These are phyloP conservation scores for Agaricus blazei DNA, from an alignment of 768 basidiomycete species.

Conservation along the genomic window DNA sequence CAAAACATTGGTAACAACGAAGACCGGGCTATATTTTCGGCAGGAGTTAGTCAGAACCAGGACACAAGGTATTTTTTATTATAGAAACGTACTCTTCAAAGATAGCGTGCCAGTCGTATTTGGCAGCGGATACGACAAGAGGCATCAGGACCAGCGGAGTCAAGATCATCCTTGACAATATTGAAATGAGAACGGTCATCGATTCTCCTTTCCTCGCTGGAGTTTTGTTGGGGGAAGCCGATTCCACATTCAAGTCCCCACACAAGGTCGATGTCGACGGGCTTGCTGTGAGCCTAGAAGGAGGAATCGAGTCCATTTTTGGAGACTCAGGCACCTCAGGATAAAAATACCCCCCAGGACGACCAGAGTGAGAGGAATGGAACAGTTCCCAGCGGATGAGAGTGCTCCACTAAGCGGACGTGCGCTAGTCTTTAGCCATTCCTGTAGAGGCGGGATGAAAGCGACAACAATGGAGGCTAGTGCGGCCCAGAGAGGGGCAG, in stretches of 20 bases:
- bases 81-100: slow-evolving; percentile 66
- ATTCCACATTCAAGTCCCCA: not conserved
- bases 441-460: slow-evolving; percentile 70
- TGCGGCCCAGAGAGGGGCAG: slow-evolving; percentile 82
- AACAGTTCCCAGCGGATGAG: slow-evolving; percentile 63
- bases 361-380: slow-evolving; percentile 84
- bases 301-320: not conserved
- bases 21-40: slow-evolving; percentile 59
- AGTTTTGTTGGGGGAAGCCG: slow-evolving; percentile 3
- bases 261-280: not conserved
- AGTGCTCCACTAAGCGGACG: slow-evolving; percentile 66
- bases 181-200: slow-evolving; percentile 75
- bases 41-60: slow-evolving; percentile 7
- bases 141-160: slow-evolving; percentile 79
- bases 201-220: slow-evolving; percentile 56
- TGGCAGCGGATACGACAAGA: slow-evolving; percentile 59
- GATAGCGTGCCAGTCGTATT: slow-evolving; percentile 51
- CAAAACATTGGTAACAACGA: slow-evolving; percentile 80
- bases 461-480: slow-evolving; percentile 73
- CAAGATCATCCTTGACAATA: slow-evolving; percentile 83
- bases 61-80: not conserved
- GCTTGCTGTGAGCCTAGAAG: not conserved
- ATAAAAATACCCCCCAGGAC: slow-evolving; percentile 95
- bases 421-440: slow-evolving; percentile 57
- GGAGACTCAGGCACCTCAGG: slow-evolving; percentile 23